Evolutionary conservation across 805 yeast species (phyloP).

Genomic region (Cyberlindnera meyerae): DNA sequence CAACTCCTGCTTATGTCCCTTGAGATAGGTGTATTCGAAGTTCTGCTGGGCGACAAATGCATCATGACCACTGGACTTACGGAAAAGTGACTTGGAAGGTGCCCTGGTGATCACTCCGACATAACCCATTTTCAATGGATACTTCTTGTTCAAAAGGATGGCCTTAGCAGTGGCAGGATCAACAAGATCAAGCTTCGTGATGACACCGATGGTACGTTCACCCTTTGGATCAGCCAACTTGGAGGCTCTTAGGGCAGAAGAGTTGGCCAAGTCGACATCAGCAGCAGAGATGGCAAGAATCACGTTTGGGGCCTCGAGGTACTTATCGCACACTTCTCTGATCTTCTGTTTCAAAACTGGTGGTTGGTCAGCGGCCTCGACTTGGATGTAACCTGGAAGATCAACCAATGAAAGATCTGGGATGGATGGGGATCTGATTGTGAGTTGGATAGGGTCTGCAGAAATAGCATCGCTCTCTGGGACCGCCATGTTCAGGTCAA

Average conservation of each 20-base stretch:
- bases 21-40: constrained; percentile 61
- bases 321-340: constrained; percentile 73
- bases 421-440: constrained; percentile 82
- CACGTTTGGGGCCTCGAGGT: constrained; percentile 86
- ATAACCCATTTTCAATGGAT: constrained; percentile 93
- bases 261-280: constrained; percentile 95
- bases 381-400: constrained; percentile 95
- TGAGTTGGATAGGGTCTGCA: constrained; percentile 88
- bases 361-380: constrained; percentile 97
- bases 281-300: constrained; percentile 96
- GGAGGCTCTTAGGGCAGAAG: constrained; percentile 89
- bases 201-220: constrained; percentile 92
- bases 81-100: constrained; percentile 48
- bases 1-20: constrained; percentile 54
- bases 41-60: constrained; percentile 65
- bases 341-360: constrained; percentile 73
- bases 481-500: constrained; percentile 89
- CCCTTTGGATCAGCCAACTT: constrained; percentile 89
- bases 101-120: constrained; percentile 95
- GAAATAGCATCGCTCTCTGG: constrained; percentile 83
- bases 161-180: constrained; percentile 66
- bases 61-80: constrained; percentile 52
- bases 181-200: constrained; percentile 89
- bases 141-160: constrained; percentile 69
- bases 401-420: constrained; percentile 94